A percentile compares a stretch with the other conserved stretches of the same genome.
These are phyloP conservation scores for Podosphaera aphanis DNA, from an alignment of 2,329 filamentous ascomycete species.

Conservation along the genomic window DNA sequence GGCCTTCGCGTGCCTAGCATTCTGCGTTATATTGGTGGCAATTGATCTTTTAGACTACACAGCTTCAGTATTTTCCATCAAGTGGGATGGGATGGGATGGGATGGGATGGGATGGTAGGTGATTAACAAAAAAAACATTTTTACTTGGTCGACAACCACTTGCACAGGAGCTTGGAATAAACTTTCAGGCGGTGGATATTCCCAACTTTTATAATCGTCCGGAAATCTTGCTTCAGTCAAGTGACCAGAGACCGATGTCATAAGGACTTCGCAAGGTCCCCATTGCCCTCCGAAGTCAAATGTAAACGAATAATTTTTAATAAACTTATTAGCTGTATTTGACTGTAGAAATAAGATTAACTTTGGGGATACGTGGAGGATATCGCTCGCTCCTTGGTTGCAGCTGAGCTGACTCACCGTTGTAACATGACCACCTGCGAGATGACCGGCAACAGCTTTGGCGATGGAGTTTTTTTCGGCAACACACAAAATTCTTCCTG, in stretches of 20 bases:
- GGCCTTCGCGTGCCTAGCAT: conserved; percentile 48
- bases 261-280: conserved; percentile 65
- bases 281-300: conserved; percentile 67
- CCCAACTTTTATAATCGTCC: conserved; percentile 53
- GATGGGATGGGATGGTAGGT: too few species aligned
- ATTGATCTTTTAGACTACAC: conserved; percentile 58
- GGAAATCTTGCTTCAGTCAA: conserved; percentile 62
- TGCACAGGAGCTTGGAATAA: conserved; percentile 65
- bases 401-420: conserved; percentile 36
- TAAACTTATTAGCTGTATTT: conserved; percentile 29
- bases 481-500: conserved; percentile 41
- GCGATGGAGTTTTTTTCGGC: conserved; percentile 87
- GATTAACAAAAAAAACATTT: conserved; percentile 3
- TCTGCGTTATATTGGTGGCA: conserved; percentile 60
- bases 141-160: conserved; percentile 41
- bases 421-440: conserved; percentile 51
- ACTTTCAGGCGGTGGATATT: conserved; percentile 49
- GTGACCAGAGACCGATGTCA: conserved; percentile 85
- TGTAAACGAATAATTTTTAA: conserved; percentile 85
- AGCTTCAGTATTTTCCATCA: neutral
- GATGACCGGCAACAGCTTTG: conserved; percentile 74
- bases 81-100: too few species aligned
- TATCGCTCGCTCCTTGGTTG: too few species aligned
- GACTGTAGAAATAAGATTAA: conserved; percentile 5
- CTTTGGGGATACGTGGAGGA: neutral